These are phyloP conservation scores for Eucalyptus viminalis DNA, from an alignment of 345 rosid species.

Conservation along the genomic window DNA sequence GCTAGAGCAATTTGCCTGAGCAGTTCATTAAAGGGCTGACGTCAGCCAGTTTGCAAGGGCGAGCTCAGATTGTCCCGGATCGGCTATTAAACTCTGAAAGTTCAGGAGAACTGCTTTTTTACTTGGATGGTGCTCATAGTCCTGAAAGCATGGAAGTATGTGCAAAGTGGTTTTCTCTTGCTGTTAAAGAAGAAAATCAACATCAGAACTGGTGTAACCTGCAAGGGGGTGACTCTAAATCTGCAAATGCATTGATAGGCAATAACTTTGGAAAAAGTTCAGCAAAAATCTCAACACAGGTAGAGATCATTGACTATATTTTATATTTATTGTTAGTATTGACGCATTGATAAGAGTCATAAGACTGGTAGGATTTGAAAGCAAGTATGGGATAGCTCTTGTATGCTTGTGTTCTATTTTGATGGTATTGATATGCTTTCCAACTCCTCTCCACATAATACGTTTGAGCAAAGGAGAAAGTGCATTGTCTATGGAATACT, in stretches of 20 bases:
- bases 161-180: constrained; percentile 75
- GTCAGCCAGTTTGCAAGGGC: constrained; percentile 80
- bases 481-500: not conserved
- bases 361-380: not conserved
- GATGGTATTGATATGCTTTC: not conserved
- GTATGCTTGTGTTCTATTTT: not conserved
- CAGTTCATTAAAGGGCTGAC: constrained; percentile 75
- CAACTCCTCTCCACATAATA: not conserved
- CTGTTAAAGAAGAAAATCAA: constrained; percentile 36
- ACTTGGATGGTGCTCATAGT: constrained; percentile 94
- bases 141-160: constrained; percentile 95
- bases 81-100: constrained; percentile 20
- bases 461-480: not conserved
- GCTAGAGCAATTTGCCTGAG: constrained; percentile 66
- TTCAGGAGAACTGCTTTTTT: constrained; percentile 62
- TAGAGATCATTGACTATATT: not conserved
- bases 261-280: not conserved
- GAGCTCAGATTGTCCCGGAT: constrained; percentile 85
- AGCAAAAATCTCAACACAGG: constrained; percentile 47
- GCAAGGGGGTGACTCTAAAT: constrained; percentile 13
- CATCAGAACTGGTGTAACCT: constrained; percentile 10
- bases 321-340: not conserved
- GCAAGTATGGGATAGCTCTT: not conserved
- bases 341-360: not conserved
- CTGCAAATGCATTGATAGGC: constrained; percentile 12